A percentile compares a stretch with the other conserved stretches of the same genome.
phyloP scores from a whole-genome alignment of 345 rosid genomes.

The Bruguiera parviflora region DNA sequence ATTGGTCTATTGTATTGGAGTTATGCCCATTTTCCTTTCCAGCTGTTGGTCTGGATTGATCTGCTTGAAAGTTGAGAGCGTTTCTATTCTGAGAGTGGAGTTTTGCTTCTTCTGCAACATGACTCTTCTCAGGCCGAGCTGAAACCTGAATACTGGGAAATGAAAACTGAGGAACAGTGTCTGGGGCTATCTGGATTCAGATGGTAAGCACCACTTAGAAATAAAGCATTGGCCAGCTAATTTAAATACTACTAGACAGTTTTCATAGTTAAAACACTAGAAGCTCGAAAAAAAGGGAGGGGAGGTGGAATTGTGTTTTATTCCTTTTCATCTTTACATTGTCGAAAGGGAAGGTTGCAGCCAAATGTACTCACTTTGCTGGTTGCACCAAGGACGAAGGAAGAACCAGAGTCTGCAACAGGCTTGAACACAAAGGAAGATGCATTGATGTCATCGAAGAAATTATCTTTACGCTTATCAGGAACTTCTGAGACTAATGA shows the following conservation, averaged over 20 bases:
- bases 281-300: not conserved
- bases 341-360: not conserved
- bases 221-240: not conserved
- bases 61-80: constrained; percentile 35
- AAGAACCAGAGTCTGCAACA: constrained; percentile 42
- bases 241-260: not conserved
- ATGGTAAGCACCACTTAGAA: constrained; percentile 4
- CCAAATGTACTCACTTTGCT: constrained; percentile 39
- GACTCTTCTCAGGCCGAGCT: constrained; percentile 42
- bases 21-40: constrained; percentile 40
- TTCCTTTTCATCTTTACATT: not conserved
- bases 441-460: constrained; percentile 50
- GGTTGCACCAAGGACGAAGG: constrained; percentile 44
- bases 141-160: constrained; percentile 47
- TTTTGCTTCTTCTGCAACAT: constrained; percentile 33
- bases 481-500: constrained; percentile 28
- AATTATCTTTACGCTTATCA: constrained; percentile 55
- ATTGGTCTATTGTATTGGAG: constrained; percentile 29
- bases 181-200: constrained; percentile 24
- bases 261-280: not conserved
- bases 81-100: constrained; percentile 37
- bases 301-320: not conserved
- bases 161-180: constrained; percentile 38
- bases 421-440: constrained; percentile 78
- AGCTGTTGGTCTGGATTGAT: constrained; percentile 33